Evolutionary conservation across 169 alveolate species (phyloP).

Genomic region (Eimeria acervulina): DNA sequence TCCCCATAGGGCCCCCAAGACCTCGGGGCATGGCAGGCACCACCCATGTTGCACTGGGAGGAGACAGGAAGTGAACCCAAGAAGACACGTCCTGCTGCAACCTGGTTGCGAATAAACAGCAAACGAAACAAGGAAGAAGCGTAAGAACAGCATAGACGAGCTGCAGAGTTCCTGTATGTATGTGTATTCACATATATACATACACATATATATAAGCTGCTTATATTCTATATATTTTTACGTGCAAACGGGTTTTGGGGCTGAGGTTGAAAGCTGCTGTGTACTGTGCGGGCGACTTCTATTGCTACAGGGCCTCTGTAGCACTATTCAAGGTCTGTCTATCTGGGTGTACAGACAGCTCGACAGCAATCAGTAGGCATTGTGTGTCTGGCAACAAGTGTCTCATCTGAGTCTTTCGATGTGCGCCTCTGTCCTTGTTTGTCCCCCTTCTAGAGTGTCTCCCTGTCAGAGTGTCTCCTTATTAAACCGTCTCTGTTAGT

Average conservation of each 20-base stretch:
- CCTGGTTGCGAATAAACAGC: neutral
- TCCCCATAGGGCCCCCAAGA: neutral
- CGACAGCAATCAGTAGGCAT: neutral
- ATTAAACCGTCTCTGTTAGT: too few relatives aligned
- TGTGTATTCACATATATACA: too few relatives aligned
- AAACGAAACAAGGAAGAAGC: neutral
- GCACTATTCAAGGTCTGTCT: neutral
- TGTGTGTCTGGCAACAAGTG: too few relatives aligned
- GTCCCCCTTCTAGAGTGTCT: neutral
- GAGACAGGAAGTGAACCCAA: constrained; percentile 54
- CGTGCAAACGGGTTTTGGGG: neutral
- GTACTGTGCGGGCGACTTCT: neutral
- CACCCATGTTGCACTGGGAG: constrained; percentile 55
- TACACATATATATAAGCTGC: too few relatives aligned
- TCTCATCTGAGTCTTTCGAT: too few relatives aligned
- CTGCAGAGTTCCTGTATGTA: neutral
- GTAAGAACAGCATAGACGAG: neutral
- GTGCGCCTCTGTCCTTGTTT: neutral
- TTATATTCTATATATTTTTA: too few relatives aligned
- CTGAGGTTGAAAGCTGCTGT: neutral
- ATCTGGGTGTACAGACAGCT: neutral
- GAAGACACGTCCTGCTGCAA: constrained; percentile 13
- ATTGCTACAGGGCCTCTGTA: neutral
- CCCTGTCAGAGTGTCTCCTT: too few relatives aligned
- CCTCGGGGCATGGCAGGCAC: neutral